Evolutionary conservation across 23 red algal species (phyloP).

Genomic region (Rhodosorus marinus): DNA sequence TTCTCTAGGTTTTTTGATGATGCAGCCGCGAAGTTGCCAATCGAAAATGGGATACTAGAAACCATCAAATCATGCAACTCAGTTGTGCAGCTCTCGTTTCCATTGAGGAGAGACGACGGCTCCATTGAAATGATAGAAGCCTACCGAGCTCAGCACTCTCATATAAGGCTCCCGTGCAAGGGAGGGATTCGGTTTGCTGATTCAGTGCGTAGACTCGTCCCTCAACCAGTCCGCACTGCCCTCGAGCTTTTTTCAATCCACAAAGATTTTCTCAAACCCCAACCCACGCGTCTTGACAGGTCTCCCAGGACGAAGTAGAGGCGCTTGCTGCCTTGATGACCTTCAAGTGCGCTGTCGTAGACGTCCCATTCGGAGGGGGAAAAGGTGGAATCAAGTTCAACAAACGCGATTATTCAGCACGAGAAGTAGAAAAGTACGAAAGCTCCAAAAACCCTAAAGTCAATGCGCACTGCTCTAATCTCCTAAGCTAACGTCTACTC

Average conservation of each 20-base stretch:
- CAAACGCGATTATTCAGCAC: slow-evolving; percentile 29
- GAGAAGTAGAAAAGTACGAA: slow-evolving; percentile 60
- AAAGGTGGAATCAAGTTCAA: slow-evolving; percentile 94
- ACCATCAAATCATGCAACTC: slow-evolving; percentile 52
- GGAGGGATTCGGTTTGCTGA: slow-evolving; percentile 86
- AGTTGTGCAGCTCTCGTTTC: slow-evolving; percentile 58
- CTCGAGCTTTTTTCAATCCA: too few relatives aligned
- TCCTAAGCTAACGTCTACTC: too few relatives aligned
- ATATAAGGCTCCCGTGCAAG: slow-evolving; percentile 69
- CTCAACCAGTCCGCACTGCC: too few relatives aligned
- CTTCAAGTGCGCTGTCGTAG: slow-evolving; percentile 88
- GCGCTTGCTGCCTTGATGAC: slow-evolving; percentile 88
- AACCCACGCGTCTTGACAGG: too few relatives aligned
- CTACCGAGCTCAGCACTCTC: slow-evolving; percentile 79
- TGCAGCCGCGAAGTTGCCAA: slow-evolving; percentile 32
- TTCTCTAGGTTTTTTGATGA: slow-evolving; percentile 61
- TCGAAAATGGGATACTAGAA: slow-evolving; percentile 36
- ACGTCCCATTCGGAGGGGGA: slow-evolving; percentile 86
- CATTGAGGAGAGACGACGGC: slow-evolving; percentile 37
- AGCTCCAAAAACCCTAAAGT: too few relatives aligned
- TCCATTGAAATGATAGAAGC: slow-evolving; percentile 44
- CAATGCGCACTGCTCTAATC: too few relatives aligned
- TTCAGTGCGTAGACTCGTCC: too few relatives aligned
- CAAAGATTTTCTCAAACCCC: too few relatives aligned
- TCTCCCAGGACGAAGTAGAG: slow-evolving; percentile 79